Base-by-base conservation (phyloP, 148 eudicot species). In the Oxyria digyna region DNA sequence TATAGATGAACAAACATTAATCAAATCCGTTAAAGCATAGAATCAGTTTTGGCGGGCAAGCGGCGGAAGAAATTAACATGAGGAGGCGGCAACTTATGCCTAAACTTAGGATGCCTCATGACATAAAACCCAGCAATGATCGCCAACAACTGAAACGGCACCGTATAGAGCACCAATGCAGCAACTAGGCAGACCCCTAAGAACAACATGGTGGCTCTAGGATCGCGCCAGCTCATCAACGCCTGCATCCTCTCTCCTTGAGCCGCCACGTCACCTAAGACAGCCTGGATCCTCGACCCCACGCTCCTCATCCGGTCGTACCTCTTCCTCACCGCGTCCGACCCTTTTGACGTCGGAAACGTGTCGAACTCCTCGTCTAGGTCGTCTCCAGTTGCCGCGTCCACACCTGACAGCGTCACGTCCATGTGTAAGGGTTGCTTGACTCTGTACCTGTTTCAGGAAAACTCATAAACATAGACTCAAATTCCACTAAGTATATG, bases 301-400 rank as follows among this genome's bases (percentile, higher is more conserved):
- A 71, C 52, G 12, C 73, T 71, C 48, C 73, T 57, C 21, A 71
- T 10, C 52, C 73, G 67, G 52, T 71, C 69, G 32, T 75, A 75
- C 77, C 77, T 69, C 78, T 69, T 65, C 45, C 74, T 45, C 7
- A 52, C 41, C 42, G 71, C 17, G 20, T 71, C 78, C 21, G 64
- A 20, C 14, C 33, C 5, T 35, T 37, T 33, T 0, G 71, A 27
- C 6, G 78, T 71, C 7, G 78, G 78, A 24, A 66, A 75, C 12
- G 78, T 71, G 67, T 75, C 78, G 29, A 75, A 75, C 48, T 75
- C 78, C 67, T 75, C 78, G 17, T 75, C 78, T 4, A 75, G 66
- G 42, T 75, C 78, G n/a, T 75, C 78, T 3, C 65, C 64, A 0
- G 18, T 6, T 18, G 35, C 74, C 2, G 38, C 48, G 2, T 75